phyloP scores from a whole-genome alignment of 768 basidiomycete genomes.

The Clavaria fumosa region DNA sequence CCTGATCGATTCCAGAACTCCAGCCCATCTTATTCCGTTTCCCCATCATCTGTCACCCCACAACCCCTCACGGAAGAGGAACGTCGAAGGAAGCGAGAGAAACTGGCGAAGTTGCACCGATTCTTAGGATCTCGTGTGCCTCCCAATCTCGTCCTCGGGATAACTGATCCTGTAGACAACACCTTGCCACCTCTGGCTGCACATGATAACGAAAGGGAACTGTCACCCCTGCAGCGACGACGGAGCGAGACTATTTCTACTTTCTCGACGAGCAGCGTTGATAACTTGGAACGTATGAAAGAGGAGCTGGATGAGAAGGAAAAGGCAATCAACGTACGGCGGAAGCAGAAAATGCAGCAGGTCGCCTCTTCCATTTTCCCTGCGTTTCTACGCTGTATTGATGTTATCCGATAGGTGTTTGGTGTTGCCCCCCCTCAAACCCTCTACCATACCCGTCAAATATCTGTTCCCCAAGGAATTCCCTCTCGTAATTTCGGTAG shows the following conservation, averaged over 20 bases:
- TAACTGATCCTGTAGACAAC: too few relatives aligned
- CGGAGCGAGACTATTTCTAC: slow-evolving; percentile 40
- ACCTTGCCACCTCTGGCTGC: slow-evolving; percentile 15
- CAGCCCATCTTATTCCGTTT: too few relatives aligned
- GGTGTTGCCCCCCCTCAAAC: slow-evolving; percentile 68
- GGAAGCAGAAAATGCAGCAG: slow-evolving; percentile 83
- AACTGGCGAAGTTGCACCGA: slow-evolving; percentile 68
- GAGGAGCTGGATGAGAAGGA: slow-evolving; percentile 58
- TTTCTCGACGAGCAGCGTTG: slow-evolving; percentile 32
- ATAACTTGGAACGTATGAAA: slow-evolving; percentile 45
- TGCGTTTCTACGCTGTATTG: slow-evolving; percentile 3
- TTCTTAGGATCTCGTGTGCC: slow-evolving; percentile 78
- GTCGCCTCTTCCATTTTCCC: slow-evolving; percentile 22
- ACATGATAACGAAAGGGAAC: too few relatives aligned
- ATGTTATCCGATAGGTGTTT: slow-evolving; percentile 42
- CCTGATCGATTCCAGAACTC: too few relatives aligned
- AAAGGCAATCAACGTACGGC: slow-evolving; percentile 63
- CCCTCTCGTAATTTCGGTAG: too few relatives aligned
- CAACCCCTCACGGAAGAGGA: slow-evolving; percentile 46
- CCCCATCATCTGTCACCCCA: slow-evolving; percentile 29
- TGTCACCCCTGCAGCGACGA: slow-evolving; percentile 19
- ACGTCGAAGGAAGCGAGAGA: slow-evolving; percentile 54
- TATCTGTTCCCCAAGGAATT: too few relatives aligned
- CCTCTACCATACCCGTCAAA: slow-evolving; percentile 56
- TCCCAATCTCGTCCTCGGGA: slow-evolving; percentile 44